Percentiles rank a stretch among this genome's conserved stretches.
These are phyloP conservation scores for Tricholoma matsutake DNA, from an alignment of 768 basidiomycete genomes.

Conservation along the genomic window DNA sequence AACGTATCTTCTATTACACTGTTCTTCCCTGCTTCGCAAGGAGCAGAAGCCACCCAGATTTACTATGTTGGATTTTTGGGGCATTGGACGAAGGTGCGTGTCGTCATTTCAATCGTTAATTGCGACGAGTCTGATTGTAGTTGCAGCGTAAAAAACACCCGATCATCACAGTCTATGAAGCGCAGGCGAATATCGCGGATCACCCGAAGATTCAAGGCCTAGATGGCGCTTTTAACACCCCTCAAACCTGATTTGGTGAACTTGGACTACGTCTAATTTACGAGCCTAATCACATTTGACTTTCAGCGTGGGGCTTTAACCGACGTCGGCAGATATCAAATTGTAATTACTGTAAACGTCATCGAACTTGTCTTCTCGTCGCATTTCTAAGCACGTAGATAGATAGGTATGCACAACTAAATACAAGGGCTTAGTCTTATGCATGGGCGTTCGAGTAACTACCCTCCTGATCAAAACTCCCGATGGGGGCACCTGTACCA, in stretches of 20 bases:
- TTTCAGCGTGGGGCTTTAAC: no score
- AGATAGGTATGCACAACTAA: neutral
- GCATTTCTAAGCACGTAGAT: neutral
- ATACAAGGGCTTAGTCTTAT: neutral
- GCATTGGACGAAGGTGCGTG: conserved; percentile 69
- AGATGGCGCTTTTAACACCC: conserved; percentile 52
- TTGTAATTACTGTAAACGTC: no score
- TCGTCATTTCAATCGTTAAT: neutral
- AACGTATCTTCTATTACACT: conserved; percentile 79
- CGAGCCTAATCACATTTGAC: neutral
- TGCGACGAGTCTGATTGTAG: conserved; percentile 1
- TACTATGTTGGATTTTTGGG: conserved; percentile 89
- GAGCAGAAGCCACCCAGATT: conserved; percentile 70
- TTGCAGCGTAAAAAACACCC: conserved; percentile 72
- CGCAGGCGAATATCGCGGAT: conserved; percentile 83
- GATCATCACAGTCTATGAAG: conserved; percentile 83
- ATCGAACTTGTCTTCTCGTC: neutral
- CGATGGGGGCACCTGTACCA: conserved; percentile 15
- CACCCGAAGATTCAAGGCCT: conserved; percentile 86
- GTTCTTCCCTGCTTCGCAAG: conserved; percentile 78
- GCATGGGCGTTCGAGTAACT: neutral
- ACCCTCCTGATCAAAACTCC: conserved; percentile 21
- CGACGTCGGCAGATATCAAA: no score
- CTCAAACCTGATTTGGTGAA: conserved; percentile 28
- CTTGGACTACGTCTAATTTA: neutral